Evolutionary conservation across 2,329 filamentous ascomycete species (phyloP), one percentile per base, ranked within the genome.

Genomic region (Aspergillus unguis): DNA sequence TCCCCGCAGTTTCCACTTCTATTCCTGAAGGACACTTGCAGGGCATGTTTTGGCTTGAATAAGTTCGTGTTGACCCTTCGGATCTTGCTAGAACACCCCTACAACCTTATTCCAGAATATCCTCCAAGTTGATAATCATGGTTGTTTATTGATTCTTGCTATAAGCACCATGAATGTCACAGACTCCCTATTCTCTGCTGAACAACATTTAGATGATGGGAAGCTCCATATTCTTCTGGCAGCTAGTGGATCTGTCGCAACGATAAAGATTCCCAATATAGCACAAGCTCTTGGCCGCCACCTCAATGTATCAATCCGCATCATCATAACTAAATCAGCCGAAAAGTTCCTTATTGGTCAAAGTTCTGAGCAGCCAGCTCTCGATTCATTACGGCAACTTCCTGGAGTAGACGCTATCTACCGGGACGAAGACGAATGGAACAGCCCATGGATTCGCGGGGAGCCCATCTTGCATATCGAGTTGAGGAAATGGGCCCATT

Each of bases 391-490:
- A 4, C 71, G 75, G 9, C 62, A 71, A 2, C 71, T 89, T 4
- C 82, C 85, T 3, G 86, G 87, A 58, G 88, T 97, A 5, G 90
- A 95, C 40, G 88, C 79, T 23, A 79, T 96, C 44, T 92, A 96
- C 71, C 77, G 80, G 6, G 90, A 97, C 66, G 82, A 83, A n/a
- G 88, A 92, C 58, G 94, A 97, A 71, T 96, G 92, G 91, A 75
- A 71, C 1, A 72, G 77, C 9, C 84, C 88, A 0, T 97, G 92
- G 92, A 81, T 79, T 25, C 80, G 92, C 2, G 89, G 87, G 3
- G 82, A 82, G n/a, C 78, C 79, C 3, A 95, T 99, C 43, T 74
- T 97, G 51, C 94, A 99, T 66, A 97, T 99, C 61, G 90, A 95
- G 70, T 75, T 96, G 50, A 79, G 92, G 29, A 80, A 87, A 57